A percentile compares a stretch with the other conserved stretches of the same genome.
Evolutionary conservation across 495 filamentous ascomycete genomes (phyloP).

Genomic region (Penicillium riverlandense): DNA sequence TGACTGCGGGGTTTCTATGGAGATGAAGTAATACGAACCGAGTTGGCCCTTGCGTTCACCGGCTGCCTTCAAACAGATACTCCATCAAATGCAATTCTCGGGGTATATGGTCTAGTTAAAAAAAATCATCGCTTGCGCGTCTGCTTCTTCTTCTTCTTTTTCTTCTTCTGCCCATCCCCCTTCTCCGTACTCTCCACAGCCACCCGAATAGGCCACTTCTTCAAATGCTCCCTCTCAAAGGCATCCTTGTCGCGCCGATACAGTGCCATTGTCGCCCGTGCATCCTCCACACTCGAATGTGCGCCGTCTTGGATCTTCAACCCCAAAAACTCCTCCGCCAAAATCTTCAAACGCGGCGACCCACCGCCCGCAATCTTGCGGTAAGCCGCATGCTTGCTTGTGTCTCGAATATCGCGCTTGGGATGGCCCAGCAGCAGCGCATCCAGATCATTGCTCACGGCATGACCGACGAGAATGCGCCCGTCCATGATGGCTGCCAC

Average conservation of each 20-base stretch:
- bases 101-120: conserved; percentile 4
- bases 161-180: conserved; percentile 37
- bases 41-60: too few relatives aligned
- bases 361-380: conserved; percentile 65
- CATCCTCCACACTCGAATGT: conserved; percentile 80
- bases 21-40: too few relatives aligned
- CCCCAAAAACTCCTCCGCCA: conserved; percentile 72
- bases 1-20: too few relatives aligned
- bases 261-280: conserved; percentile 77
- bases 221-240: conserved; percentile 73
- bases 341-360: conserved; percentile 66
- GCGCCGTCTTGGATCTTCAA: conserved; percentile 75
- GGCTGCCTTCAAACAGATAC: too few relatives aligned
- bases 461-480: conserved; percentile 79
- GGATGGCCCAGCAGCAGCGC: conserved; percentile 72
- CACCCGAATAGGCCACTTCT: conserved; percentile 48
- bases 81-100: not conserved
- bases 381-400: conserved; percentile 67
- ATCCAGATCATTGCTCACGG: conserved; percentile 78
- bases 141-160: conserved; percentile 49
- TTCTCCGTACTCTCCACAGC: conserved; percentile 31
- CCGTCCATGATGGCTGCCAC: conserved; percentile 65
- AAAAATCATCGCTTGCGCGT: conserved; percentile 37
- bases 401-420: conserved; percentile 72
- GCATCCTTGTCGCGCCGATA: conserved; percentile 72